phyloP scores from a whole-genome alignment of 768 basidiomycete species.

The Suillus fuscotomentosus region DNA sequence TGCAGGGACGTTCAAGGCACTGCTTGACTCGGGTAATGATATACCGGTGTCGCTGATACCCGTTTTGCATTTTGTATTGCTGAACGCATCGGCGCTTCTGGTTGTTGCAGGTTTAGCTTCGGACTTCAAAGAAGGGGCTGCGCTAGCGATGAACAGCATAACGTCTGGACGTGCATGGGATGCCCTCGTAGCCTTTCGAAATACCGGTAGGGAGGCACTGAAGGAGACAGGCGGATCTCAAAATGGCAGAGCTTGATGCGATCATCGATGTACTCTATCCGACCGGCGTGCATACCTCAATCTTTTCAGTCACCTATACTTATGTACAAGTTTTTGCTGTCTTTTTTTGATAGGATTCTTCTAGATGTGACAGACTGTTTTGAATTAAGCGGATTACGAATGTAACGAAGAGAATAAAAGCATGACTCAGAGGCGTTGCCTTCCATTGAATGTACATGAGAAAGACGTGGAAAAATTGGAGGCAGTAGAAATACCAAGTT shows the following conservation, averaged over 20 bases:
- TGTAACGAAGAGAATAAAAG: neutral
- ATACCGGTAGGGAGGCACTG: slow-evolving; percentile 30
- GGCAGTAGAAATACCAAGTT: neutral
- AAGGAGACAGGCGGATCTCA: neutral
- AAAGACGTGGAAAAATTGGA: neutral
- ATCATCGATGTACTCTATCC: neutral
- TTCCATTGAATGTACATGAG: neutral
- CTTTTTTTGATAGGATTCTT: neutral
- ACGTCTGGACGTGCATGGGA: slow-evolving; percentile 59
- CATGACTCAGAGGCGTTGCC: neutral
- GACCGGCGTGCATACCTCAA: neutral
- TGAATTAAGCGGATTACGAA: neutral
- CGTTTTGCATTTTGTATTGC: slow-evolving; percentile 80
- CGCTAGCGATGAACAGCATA: slow-evolving; percentile 61
- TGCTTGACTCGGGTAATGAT: slow-evolving; percentile 58
- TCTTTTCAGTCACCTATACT: neutral
- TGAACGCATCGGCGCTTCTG: slow-evolving; percentile 89
- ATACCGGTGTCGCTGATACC: slow-evolving; percentile 59
- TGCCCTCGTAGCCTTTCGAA: slow-evolving; percentile 51
- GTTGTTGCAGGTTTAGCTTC: slow-evolving; percentile 77
- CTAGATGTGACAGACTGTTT: neutral
- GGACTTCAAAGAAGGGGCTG: slow-evolving; percentile 69
- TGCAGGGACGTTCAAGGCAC: slow-evolving; percentile 62
- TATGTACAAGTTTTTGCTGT: neutral
- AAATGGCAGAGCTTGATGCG: neutral